Conservation (phyloP, 495 filamentous ascomycete species). For the Penicillium dipodomyicola region DNA sequence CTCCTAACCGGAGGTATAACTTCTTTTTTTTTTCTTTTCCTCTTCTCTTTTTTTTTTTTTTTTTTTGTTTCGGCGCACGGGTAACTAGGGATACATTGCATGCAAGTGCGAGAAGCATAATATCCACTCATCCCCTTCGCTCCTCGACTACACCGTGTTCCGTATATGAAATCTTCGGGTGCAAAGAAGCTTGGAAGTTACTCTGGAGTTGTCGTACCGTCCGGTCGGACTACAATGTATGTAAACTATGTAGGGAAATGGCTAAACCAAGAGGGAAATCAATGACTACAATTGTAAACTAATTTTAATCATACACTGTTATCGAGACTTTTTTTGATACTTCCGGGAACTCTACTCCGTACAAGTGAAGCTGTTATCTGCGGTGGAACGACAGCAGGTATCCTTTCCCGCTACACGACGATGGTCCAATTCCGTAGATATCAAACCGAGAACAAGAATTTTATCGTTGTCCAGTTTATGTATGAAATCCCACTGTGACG, state of each 20-base stretch:
- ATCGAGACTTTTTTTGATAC: constrained; percentile 1
- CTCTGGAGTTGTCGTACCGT: background rate
- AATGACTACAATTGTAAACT: background rate
- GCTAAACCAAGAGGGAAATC: background rate
- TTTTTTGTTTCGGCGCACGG: constrained; percentile 4
- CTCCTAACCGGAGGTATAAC: background rate
- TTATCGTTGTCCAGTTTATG: background rate
- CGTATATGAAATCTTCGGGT: background rate
- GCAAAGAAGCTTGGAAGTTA: background rate
- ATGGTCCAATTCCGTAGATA: background rate
- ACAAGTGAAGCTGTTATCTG: background rate
- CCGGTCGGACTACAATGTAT: background rate
- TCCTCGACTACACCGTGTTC: constrained; percentile 4
- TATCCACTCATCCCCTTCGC: constrained; percentile 5
- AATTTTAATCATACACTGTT: constrained; percentile 2
- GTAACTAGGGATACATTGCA: constrained; percentile 11
- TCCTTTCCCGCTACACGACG: constrained; percentile 3
- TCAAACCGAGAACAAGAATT: constrained; percentile 1
- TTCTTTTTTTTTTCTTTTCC: too few species aligned
- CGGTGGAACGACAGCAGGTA: background rate
- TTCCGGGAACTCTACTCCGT: background rate
- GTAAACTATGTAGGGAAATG: background rate
- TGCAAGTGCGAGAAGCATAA: constrained; percentile 12
- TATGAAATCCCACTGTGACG: constrained; percentile 26
- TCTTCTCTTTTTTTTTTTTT: too few species aligned